These are phyloP conservation scores for Aspergillus ibericus DNA, from an alignment of 2,329 filamentous ascomycete species.

Conservation along the genomic window DNA sequence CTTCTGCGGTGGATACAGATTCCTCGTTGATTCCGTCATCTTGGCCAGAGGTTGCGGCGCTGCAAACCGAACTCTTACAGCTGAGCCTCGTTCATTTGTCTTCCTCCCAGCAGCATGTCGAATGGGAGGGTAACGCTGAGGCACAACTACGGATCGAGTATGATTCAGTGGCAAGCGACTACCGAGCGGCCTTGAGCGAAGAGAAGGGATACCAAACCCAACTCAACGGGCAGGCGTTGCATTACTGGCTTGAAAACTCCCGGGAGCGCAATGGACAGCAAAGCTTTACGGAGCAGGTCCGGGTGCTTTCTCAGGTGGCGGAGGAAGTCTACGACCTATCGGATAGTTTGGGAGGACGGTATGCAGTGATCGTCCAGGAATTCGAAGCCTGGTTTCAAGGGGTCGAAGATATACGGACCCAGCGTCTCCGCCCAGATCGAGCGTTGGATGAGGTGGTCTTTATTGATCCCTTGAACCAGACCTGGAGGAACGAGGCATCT, in stretches of 20 bases:
- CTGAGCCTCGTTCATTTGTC: constrained; percentile 41
- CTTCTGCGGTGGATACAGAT: constrained; percentile 14
- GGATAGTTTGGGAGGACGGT: constrained; percentile 27
- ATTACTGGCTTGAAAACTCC: constrained; percentile 35
- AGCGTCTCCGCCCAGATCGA: constrained; percentile 15
- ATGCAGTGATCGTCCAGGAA: constrained; percentile 27
- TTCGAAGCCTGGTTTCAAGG: constrained; percentile 42
- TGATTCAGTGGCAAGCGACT: constrained; percentile 35
- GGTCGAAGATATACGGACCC: constrained; percentile 27
- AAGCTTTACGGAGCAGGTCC: constrained; percentile 38
- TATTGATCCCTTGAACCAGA: constrained; percentile 34
- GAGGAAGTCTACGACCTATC: constrained; percentile 40
- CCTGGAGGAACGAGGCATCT: constrained; percentile 38
- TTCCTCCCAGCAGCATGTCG: constrained; percentile 26
- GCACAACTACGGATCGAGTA: constrained; percentile 35
- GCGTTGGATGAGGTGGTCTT: constrained; percentile 24
- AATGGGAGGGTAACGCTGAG: constrained; percentile 35
- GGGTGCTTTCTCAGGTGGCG: constrained; percentile 39
- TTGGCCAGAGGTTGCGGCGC: constrained; percentile 36
- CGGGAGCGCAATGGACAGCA: constrained; percentile 27
- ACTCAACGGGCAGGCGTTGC: constrained; percentile 38
- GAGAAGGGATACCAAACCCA: constrained; percentile 36
- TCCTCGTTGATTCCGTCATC: constrained; percentile 28
- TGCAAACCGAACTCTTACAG: constrained; percentile 48
- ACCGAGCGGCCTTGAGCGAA: constrained; percentile 30